Evolutionary conservation across 768 basidiomycete species (phyloP).

Genomic region (Psilocybe cyanescens): DNA sequence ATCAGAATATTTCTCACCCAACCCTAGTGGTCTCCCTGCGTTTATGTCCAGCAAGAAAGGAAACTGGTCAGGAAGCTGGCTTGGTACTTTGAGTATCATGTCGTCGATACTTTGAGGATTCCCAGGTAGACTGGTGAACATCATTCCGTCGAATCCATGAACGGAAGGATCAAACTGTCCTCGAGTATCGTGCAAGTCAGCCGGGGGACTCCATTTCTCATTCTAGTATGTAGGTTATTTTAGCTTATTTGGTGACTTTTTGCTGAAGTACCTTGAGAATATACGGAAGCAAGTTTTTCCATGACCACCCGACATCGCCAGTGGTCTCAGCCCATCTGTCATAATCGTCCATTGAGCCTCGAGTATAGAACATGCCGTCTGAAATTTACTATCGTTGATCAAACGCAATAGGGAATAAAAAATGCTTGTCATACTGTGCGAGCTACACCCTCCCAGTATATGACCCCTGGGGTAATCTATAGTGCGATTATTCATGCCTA

Average conservation of each 20-base stretch:
- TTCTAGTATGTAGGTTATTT: slow-evolving; percentile 25
- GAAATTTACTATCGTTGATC: neutral
- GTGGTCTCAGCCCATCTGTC: slow-evolving; percentile 29
- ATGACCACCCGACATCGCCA: slow-evolving; percentile 40
- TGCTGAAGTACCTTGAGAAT: slow-evolving; percentile 28
- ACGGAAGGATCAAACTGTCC: slow-evolving; percentile 39
- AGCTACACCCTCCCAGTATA: neutral
- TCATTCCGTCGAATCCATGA: slow-evolving; percentile 38
- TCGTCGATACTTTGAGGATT: slow-evolving; percentile 33
- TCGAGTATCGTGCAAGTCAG: slow-evolving; percentile 39
- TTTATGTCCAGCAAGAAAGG: slow-evolving; percentile 33
- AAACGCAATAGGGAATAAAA: neutral
- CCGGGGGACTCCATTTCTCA: slow-evolving; percentile 38
- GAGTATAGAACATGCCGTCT: slow-evolving; percentile 37
- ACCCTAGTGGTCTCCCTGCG: slow-evolving; percentile 30
- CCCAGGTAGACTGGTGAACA: slow-evolving; percentile 35
- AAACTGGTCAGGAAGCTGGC: slow-evolving; percentile 30
- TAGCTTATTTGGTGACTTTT: neutral
- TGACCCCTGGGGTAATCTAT: slow-evolving; percentile 1
- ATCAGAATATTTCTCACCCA: neutral
- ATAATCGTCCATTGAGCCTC: slow-evolving; percentile 35
- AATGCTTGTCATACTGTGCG: neutral
- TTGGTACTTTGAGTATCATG: slow-evolving; percentile 33
- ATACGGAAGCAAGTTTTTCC: slow-evolving; percentile 33
- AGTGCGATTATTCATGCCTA: neutral